Percentiles rank a stretch among this genome's conserved stretches.
phyloP scores from a whole-genome alignment of 2,329 filamentous ascomycete species.

The Arthroderma sp. region DNA sequence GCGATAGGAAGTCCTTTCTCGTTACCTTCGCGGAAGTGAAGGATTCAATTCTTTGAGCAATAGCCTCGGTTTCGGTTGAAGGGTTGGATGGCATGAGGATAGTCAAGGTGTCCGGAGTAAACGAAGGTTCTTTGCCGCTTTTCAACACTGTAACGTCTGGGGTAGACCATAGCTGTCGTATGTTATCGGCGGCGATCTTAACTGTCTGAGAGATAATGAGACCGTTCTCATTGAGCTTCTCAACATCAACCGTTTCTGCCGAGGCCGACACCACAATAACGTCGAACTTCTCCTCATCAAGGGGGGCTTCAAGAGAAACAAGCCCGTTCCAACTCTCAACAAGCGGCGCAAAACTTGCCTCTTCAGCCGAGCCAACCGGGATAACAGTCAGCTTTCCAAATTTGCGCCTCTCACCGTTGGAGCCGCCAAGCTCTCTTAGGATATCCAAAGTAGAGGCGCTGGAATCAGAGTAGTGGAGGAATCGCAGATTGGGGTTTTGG shows the following conservation, averaged over 20 bases:
- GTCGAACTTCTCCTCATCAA: constrained; percentile 6
- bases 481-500: constrained; percentile 15
- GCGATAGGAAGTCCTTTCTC: constrained; percentile 8
- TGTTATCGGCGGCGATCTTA: neutral
- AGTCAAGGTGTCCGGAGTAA: constrained; percentile 1
- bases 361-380: neutral
- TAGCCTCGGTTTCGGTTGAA: constrained; percentile 7
- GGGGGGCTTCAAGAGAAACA: constrained; percentile 1
- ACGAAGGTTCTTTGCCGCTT: neutral
- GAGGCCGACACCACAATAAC: constrained; percentile 3
- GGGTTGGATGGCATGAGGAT: constrained; percentile 7
- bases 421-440: constrained; percentile 1
- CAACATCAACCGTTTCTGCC: neutral
- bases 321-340: constrained; percentile 5
- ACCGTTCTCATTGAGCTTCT: constrained; percentile 6
- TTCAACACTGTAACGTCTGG: constrained; percentile 2
- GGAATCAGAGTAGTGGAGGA: constrained; percentile 16
- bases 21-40: neutral
- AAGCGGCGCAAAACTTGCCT: constrained; percentile 1
- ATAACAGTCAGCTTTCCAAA: constrained; percentile 7
- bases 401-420: constrained; percentile 5
- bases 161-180: constrained; percentile 5
- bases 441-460: constrained; percentile 15
- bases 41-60: constrained; percentile 7
- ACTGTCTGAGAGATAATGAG: neutral